A percentile compares a stretch with the other conserved stretches of the same genome.
Conservation (phyloP, 176 grass and related monocot genomes). For the Triticum urartu region DNA sequence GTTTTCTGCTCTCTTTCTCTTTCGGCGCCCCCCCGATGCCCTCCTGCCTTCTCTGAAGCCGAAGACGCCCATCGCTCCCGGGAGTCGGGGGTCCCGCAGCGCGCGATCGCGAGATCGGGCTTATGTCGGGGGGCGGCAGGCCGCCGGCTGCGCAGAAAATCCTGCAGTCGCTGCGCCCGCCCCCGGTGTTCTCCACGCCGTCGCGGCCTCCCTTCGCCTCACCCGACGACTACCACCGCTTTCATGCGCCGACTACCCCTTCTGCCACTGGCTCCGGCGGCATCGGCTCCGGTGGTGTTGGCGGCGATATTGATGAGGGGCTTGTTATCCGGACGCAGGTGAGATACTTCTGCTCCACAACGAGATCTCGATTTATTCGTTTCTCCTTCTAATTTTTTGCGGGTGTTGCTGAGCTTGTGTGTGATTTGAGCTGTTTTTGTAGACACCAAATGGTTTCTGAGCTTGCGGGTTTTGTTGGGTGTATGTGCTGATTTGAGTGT, state of each 20-base stretch:
- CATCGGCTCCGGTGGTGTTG: not conserved
- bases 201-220: slow-evolving; percentile 53
- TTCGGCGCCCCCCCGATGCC: no score
- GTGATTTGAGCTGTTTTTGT: slow-evolving; percentile 17
- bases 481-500: not conserved
- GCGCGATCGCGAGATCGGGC: slow-evolving; percentile 42
- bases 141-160: slow-evolving; percentile 58
- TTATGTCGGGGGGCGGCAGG: slow-evolving; percentile 52
- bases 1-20: slow-evolving; percentile 44
- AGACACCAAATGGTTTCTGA: not conserved
- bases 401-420: not conserved
- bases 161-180: slow-evolving; percentile 57
- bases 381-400: not conserved
- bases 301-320: slow-evolving; percentile 42
- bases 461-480: not conserved
- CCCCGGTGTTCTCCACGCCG: slow-evolving; percentile 35
- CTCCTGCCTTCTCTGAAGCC: not conserved
- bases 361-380: slow-evolving; percentile 22
- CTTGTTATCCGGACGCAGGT: slow-evolving; percentile 66
- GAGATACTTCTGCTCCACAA: slow-evolving; percentile 36
- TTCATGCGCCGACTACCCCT: slow-evolving; percentile 27
- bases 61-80: not conserved
- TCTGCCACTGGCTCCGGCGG: slow-evolving; percentile 29
- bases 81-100: not conserved
- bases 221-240: slow-evolving; percentile 71